Percentiles rank a stretch among this genome's conserved stretches.
These are phyloP conservation scores for Cystofilobasidium capitatum DNA, from an alignment of 768 basidiomycete species.

Conservation along the genomic window DNA sequence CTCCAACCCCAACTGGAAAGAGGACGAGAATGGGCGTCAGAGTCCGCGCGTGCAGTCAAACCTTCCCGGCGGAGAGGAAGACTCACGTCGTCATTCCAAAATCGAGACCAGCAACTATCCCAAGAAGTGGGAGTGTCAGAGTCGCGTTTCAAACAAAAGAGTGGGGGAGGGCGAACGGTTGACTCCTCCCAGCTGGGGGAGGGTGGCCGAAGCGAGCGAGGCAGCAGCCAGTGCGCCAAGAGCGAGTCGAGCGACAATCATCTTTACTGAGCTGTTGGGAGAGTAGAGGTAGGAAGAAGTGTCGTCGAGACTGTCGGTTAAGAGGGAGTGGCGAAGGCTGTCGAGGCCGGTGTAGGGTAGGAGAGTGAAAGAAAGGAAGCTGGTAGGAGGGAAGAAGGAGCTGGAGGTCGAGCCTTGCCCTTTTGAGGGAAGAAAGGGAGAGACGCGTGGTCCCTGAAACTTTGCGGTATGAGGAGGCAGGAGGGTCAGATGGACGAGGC, in stretches of 20 bases:
- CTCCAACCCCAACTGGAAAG: not conserved
- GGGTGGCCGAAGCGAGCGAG: not conserved
- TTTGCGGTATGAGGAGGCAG: too few species aligned
- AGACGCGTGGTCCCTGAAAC: too few species aligned
- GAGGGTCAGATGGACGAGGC: too few species aligned
- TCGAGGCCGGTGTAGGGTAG: not conserved
- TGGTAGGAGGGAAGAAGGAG: not conserved
- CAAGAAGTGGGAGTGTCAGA: too few species aligned
- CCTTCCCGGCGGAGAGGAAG: not conserved
- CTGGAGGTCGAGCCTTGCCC: not conserved
- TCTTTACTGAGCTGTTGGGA: not conserved
- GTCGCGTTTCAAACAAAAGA: too few species aligned
- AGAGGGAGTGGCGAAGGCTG: not conserved
- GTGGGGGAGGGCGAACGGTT: too few species aligned
- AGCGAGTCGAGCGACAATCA: not conserved
- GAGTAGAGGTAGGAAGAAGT: not conserved
- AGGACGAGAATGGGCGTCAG: too few species aligned
- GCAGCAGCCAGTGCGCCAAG: not conserved
- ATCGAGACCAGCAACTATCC: conserved; percentile 22
- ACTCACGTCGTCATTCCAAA: conserved; percentile 8
- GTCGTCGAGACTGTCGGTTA: too few species aligned
- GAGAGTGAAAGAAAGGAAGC: not conserved
- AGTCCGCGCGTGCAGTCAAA: not conserved
- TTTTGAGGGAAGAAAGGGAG: too few species aligned
- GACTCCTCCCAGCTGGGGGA: conserved; percentile 4